A percentile compares a stretch with the other conserved stretches of the same genome.
These are phyloP conservation scores for Obba rivulosa DNA, from an alignment of 768 basidiomycete genomes.

Conservation along the genomic window DNA sequence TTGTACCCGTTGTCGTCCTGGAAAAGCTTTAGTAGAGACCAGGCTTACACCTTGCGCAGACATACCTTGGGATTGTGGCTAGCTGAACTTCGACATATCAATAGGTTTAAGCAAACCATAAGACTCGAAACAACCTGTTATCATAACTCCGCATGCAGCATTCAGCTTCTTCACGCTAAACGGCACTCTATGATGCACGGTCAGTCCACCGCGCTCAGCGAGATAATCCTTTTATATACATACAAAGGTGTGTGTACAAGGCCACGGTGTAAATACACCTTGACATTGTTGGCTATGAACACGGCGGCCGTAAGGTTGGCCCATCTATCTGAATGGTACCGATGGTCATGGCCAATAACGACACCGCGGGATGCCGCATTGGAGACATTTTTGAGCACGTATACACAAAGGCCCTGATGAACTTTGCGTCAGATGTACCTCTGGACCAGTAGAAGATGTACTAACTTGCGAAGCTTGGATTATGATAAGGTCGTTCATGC, in stretches of 20 bases:
- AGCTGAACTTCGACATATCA: slow-evolving; percentile 33
- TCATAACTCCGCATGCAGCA: slow-evolving; percentile 85
- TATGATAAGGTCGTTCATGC: slow-evolving; percentile 85
- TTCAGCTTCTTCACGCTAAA: slow-evolving; percentile 62
- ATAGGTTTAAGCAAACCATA: neutral
- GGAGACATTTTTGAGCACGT: slow-evolving; percentile 50
- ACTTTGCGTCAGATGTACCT: neutral
- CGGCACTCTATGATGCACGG: slow-evolving; percentile 54
- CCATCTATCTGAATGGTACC: slow-evolving; percentile 75
- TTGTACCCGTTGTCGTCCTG: slow-evolving; percentile 90
- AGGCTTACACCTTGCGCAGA: neutral
- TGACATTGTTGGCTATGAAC: slow-evolving; percentile 60
- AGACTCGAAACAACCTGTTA: slow-evolving; percentile 54
- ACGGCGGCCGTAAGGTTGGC: slow-evolving; percentile 68
- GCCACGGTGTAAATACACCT: slow-evolving; percentile 62
- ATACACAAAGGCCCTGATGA: slow-evolving; percentile 68
- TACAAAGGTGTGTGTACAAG: slow-evolving; percentile 81
- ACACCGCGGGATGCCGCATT: slow-evolving; percentile 57
- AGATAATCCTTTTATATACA: neutral
- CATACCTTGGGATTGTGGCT: slow-evolving; percentile 84
- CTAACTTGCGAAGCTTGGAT: slow-evolving; percentile 78
- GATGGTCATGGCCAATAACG: slow-evolving; percentile 84
- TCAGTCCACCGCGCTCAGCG: neutral
- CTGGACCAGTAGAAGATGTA: neutral
- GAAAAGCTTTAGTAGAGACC: too few species aligned